These are phyloP conservation scores for Gynostemma pentaphyllum DNA, from an alignment of 306 rosid genomes.

Conservation along the genomic window DNA sequence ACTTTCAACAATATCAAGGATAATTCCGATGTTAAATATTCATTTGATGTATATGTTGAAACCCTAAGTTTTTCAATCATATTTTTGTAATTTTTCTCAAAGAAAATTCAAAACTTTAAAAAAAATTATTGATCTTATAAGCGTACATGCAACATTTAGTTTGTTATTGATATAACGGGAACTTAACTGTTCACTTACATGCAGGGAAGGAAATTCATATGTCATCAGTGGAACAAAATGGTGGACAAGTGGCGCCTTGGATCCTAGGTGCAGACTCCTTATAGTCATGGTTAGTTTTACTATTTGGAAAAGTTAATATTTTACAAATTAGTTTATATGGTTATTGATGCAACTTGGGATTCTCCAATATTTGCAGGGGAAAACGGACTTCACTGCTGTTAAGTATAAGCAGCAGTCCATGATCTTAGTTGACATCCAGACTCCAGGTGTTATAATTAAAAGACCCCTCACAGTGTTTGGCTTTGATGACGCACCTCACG, in stretches of 20 bases:
- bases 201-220: constrained; percentile 73
- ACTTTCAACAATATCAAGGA: neutral
- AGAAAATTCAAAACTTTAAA: neutral
- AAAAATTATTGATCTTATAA: neutral
- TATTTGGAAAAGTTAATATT: constrained; percentile 2
- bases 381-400: constrained; percentile 77
- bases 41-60: neutral
- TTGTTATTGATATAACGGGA: constrained; percentile 1
- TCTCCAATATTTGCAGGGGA: constrained; percentile 52
- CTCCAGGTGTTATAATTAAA: constrained; percentile 73
- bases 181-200: neutral
- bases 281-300: constrained; percentile 76
- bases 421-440: constrained; percentile 77
- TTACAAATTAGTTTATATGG: neutral
- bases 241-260: constrained; percentile 99
- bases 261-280: constrained; percentile 87
- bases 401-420: constrained; percentile 88
- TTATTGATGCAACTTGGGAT: constrained; percentile 8
- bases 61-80: neutral
- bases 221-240: constrained; percentile 83
- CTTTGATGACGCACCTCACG: constrained; percentile 97
- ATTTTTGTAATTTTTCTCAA: neutral
- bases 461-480: constrained; percentile 86
- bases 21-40: neutral
- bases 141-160: neutral